Conservation (phyloP, 1,284 basidiomycete genomes). For the Meripilus lineatus region DNA sequence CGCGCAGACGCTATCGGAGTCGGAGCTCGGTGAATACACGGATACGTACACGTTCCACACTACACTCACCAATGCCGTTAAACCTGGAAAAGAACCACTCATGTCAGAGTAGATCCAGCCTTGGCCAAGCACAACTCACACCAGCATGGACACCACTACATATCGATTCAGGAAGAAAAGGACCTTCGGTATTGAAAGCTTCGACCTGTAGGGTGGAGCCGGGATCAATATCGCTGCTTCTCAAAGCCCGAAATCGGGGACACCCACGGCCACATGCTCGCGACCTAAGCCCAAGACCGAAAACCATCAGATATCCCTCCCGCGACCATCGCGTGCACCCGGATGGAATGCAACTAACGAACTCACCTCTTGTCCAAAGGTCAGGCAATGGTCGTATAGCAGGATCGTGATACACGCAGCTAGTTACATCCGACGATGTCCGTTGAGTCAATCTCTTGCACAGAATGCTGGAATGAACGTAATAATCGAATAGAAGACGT, state of each 20-base stretch:
- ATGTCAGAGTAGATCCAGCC: not conserved
- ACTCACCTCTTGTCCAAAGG: slow-evolving; percentile 5
- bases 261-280: slow-evolving; percentile 1
- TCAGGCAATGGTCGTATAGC: slow-evolving; percentile 2
- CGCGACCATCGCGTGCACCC: not conserved
- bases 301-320: not conserved
- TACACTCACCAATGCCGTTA: slow-evolving; percentile 1
- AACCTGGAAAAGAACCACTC: not conserved
- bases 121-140: not conserved
- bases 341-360: too few relatives aligned
- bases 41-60: not conserved
- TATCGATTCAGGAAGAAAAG: slow-evolving; percentile 6
- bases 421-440: not conserved
- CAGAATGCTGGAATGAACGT: not conserved
- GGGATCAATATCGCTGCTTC: not conserved
- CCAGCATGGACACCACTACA: not conserved
- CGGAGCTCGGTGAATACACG: not conserved
- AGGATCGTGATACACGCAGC: slow-evolving; percentile 1
- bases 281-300: not conserved
- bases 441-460: not conserved
- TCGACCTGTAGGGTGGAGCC: not conserved
- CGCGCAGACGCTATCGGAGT: not conserved
- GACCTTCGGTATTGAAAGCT: slow-evolving; percentile 2
- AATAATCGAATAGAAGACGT: not conserved
- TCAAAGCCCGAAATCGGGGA: not conserved